phyloP scores from a whole-genome alignment of 2,329 filamentous ascomycete species.

The Acrodontium crateriforme region DNA sequence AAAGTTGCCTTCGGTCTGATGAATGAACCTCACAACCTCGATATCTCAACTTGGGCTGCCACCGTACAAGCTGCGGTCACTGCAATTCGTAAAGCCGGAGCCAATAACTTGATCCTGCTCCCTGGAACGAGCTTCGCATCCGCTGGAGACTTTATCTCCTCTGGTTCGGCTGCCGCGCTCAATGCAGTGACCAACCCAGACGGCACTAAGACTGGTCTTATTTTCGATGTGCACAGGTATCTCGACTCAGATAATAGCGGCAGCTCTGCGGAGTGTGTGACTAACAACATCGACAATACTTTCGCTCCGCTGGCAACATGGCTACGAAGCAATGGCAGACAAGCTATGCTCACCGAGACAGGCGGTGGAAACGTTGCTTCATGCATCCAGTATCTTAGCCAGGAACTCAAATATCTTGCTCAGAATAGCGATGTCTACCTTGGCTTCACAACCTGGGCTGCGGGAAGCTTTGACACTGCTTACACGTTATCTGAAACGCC shows the following conservation, averaged over 20 bases:
- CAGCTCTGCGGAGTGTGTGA: conserved; percentile 19
- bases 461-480: conserved; percentile 17
- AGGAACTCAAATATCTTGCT: conserved; percentile 14
- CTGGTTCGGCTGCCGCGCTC: background rate
- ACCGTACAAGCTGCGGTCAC: conserved; percentile 50
- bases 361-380: conserved; percentile 25
- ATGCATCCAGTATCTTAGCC: conserved; percentile 14
- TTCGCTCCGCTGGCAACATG: conserved; percentile 23
- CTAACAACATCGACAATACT: conserved; percentile 2
- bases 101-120: conserved; percentile 46
- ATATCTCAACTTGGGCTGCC: conserved; percentile 43
- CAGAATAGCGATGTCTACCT: conserved; percentile 19
- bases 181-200: conserved; percentile 9
- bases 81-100: conserved; percentile 51
- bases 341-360: conserved; percentile 28
- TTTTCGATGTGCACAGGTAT: conserved; percentile 31
- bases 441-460: conserved; percentile 21
- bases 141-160: conserved; percentile 4
- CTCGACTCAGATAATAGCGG: conserved; percentile 27
- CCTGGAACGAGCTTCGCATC: conserved; percentile 42
- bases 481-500: conserved; percentile 19
- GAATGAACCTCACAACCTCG: conserved; percentile 44
- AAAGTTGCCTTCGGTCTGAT: conserved; percentile 52
- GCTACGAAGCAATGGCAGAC: conserved; percentile 23
- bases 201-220: conserved; percentile 17